Conservation (phyloP, 2,329 filamentous ascomycete genomes). For the Aspergillus brunneoviolaceus region DNA sequence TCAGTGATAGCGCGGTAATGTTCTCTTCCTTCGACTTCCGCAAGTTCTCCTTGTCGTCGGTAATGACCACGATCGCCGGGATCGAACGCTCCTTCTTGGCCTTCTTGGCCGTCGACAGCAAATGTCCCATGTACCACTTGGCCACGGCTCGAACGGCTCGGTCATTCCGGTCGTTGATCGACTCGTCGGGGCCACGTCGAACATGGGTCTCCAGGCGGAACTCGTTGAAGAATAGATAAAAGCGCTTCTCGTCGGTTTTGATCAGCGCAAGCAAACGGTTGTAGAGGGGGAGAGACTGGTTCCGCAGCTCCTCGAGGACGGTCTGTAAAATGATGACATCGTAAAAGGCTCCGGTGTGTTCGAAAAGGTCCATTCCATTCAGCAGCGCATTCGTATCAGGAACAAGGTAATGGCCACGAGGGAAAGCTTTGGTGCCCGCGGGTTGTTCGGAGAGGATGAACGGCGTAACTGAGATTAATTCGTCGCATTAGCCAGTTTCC, state of each 20-base stretch:
- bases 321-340: conserved; percentile 97
- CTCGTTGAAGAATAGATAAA: conserved; percentile 99
- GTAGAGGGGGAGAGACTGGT: conserved; percentile 89
- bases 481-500: conserved; percentile 22
- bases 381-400: conserved; percentile 96
- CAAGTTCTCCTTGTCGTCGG: conserved; percentile 85
- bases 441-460: conserved; percentile 89
- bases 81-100: conserved; percentile 54
- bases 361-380: conserved; percentile 95
- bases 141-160: conserved; percentile 82
- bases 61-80: conserved; percentile 87
- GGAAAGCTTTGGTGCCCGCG: conserved; percentile 76
- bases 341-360: conserved; percentile 86
- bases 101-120: conserved; percentile 60
- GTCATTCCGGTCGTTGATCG: conserved; percentile 95
- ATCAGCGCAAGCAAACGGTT: conserved; percentile 87
- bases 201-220: conserved; percentile 92
- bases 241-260: conserved; percentile 94
- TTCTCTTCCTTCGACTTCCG: conserved; percentile 72
- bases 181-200: conserved; percentile 70
- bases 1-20: conserved; percentile 66
- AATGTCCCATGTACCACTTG: conserved; percentile 85
- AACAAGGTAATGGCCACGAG: conserved; percentile 87
- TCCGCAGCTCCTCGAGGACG: conserved; percentile 92
- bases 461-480: conserved; percentile 59